phyloP scores from a whole-genome alignment of 306 rosid genomes.

The Acacia melanoxylon region DNA sequence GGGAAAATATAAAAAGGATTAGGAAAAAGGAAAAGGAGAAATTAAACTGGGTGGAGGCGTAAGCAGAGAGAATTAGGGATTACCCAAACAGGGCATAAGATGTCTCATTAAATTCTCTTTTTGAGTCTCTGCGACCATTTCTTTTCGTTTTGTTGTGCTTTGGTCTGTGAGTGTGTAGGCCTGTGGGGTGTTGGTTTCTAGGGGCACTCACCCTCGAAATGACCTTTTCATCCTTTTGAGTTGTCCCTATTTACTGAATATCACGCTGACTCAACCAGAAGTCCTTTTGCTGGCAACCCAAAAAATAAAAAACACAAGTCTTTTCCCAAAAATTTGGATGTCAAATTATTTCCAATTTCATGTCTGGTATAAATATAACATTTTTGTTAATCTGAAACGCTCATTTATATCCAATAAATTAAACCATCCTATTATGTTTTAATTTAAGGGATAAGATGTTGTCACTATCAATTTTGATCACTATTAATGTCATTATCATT shows the following conservation, averaged over 20 bases:
- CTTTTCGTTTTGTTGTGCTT: slow-evolving; percentile 4
- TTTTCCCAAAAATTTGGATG: background rate
- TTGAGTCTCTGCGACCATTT: background rate
- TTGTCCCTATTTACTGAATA: slow-evolving; percentile 4
- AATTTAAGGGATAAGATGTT: no score
- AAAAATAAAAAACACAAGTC: background rate
- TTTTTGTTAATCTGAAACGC: background rate
- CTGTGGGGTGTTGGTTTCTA: background rate
- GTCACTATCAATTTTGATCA: no score
- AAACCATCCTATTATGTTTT: no score
- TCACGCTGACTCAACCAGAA: background rate
- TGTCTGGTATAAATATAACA: background rate
- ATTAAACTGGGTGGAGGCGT: background rate
- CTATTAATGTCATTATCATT: no score
- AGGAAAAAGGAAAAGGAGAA: background rate
- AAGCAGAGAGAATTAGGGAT: slow-evolving; percentile 8
- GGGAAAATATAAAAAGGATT: slow-evolving; percentile 16
- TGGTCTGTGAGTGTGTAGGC: background rate
- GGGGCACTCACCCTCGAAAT: slow-evolving; percentile 30
- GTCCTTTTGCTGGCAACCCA: background rate
- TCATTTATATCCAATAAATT: background rate
- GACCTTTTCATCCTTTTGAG: slow-evolving; percentile 25
- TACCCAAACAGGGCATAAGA: slow-evolving; percentile 34
- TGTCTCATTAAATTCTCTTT: background rate
- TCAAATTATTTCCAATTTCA: background rate